A percentile compares a stretch with the other conserved stretches of the same genome.
phyloP scores from a whole-genome alignment of 2,329 filamentous ascomycete genomes.

The Aureobasidium subglaciale region DNA sequence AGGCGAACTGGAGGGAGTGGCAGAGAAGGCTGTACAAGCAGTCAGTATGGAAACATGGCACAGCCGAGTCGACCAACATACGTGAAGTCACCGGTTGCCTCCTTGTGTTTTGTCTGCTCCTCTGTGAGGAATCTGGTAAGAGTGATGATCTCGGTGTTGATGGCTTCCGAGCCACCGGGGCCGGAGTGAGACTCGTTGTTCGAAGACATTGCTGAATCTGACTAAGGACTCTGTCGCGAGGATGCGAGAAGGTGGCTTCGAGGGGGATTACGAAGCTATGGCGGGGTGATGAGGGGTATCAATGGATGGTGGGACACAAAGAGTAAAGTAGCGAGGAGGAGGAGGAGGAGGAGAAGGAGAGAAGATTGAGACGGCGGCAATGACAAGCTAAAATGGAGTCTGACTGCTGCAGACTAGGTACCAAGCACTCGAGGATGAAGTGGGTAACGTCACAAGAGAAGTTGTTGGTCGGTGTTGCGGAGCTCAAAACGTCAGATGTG shows the following conservation, averaged over 20 bases:
- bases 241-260: not conserved
- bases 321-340: not conserved
- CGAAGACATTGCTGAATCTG: conserved; percentile 29
- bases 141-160: conserved; percentile 95
- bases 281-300: conserved; percentile 11
- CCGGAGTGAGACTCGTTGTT: conserved; percentile 35
- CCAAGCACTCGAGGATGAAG: not conserved
- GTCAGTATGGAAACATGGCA: not conserved
- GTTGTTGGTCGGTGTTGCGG: conserved; percentile 15
- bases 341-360: not conserved
- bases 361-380: conserved; percentile 1
- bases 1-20: conserved; percentile 97
- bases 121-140: conserved; percentile 93
- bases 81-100: conserved; percentile 98
- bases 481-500: conserved; percentile 17
- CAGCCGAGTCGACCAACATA: not conserved
- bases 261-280: not conserved
- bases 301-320: not conserved
- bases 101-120: conserved; percentile 85
- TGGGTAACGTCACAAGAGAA: not conserved
- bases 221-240: not conserved
- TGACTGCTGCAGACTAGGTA: not conserved
- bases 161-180: conserved; percentile 60
- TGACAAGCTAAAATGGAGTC: not conserved
- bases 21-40: conserved; percentile 65